Conservation (phyloP, 1,284 basidiomycete genomes). For the Melampsora americana region DNA sequence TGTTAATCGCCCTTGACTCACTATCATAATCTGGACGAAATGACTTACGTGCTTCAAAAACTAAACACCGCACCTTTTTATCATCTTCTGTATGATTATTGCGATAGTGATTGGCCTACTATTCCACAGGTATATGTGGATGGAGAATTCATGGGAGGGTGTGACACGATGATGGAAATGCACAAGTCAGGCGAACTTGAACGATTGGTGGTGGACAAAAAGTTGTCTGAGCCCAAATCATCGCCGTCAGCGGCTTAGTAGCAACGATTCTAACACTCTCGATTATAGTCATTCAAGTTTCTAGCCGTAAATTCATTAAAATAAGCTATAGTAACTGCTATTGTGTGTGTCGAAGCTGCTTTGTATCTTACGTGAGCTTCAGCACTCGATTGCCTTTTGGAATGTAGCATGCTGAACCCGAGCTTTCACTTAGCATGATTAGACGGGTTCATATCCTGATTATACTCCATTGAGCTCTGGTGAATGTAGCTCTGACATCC, state of each 20-base stretch:
- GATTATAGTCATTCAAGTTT: too few relatives aligned
- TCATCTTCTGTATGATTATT: constrained; percentile 30
- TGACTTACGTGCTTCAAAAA: neutral
- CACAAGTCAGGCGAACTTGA: constrained; percentile 94
- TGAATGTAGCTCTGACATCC: too few relatives aligned
- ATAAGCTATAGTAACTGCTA: too few relatives aligned
- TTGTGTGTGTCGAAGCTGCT: too few relatives aligned
- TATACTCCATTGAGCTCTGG: too few relatives aligned
- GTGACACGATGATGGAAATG: constrained; percentile 92
- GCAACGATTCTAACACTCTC: too few relatives aligned
- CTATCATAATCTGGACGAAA: neutral
- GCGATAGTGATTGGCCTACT: constrained; percentile 90
- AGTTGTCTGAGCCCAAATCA: constrained; percentile 59
- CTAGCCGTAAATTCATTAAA: too few relatives aligned
- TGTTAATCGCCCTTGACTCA: constrained; percentile 49
- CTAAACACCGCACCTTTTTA: neutral
- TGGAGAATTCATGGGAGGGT: constrained; percentile 93
- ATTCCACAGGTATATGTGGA: constrained; percentile 92
- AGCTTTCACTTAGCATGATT: too few relatives aligned
- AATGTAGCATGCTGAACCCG: too few relatives aligned
- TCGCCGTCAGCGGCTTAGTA: neutral
- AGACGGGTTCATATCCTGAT: too few relatives aligned
- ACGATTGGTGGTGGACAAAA: constrained; percentile 69
- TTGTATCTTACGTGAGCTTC: too few relatives aligned
- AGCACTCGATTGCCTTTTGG: too few relatives aligned